Evolutionary conservation across 495 filamentous ascomycete genomes (phyloP).

Genomic region (Neurospora sp.): DNA sequence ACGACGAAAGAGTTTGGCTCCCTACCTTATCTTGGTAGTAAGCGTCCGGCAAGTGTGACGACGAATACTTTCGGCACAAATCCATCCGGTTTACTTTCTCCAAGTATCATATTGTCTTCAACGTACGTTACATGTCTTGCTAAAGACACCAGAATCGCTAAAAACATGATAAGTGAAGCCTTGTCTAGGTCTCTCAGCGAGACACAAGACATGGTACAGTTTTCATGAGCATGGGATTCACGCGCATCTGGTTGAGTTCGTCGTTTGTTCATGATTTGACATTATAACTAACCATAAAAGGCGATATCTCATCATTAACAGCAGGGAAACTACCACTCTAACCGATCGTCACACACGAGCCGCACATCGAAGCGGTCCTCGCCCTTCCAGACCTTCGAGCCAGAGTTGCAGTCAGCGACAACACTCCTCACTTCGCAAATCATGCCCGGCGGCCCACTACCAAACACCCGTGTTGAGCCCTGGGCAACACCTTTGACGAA

Average conservation of each 20-base stretch:
- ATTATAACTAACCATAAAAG: not conserved
- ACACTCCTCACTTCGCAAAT: constrained; percentile 43
- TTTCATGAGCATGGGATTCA: not conserved
- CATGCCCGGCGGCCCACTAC: constrained; percentile 52
- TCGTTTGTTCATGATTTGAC: not conserved
- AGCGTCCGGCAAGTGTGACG: not conserved
- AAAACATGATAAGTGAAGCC: not conserved
- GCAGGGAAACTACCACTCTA: constrained; percentile 25
- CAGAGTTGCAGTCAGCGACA: constrained; percentile 44
- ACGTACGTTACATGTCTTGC: no score
- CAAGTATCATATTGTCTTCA: no score
- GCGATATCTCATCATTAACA: constrained; percentile 5
- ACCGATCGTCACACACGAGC: constrained; percentile 46
- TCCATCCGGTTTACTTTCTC: not conserved
- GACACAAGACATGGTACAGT: not conserved
- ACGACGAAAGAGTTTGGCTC: not conserved
- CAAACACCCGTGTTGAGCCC: constrained; percentile 47
- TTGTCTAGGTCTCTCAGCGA: not conserved
- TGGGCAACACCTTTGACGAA: constrained; percentile 27
- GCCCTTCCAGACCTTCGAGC: constrained; percentile 41
- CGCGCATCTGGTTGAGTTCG: not conserved
- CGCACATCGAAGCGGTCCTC: constrained; percentile 45
- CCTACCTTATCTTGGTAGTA: not conserved
- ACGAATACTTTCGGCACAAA: not conserved
- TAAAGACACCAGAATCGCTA: not conserved